phyloP scores from a whole-genome alignment of 2,329 filamentous ascomycete genomes.

The Penicillium hesseltinei region DNA sequence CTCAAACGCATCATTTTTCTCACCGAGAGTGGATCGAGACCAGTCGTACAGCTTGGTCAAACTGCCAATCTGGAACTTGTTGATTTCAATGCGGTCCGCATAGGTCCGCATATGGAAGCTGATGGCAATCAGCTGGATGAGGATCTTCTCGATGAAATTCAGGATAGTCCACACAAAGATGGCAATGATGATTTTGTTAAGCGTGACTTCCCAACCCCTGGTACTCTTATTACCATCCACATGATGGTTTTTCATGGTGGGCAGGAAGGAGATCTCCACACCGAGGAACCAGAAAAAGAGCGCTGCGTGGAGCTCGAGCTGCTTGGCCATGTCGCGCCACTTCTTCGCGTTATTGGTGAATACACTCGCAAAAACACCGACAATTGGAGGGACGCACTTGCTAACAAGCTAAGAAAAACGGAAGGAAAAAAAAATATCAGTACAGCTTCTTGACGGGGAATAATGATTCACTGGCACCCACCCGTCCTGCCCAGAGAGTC shows the following conservation, averaged over 20 bases:
- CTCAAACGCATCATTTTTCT: constrained; percentile 71
- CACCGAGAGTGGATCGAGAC: constrained; percentile 60
- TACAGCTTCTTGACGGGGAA: too few relatives aligned
- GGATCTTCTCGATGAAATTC: constrained; percentile 87
- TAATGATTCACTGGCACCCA: constrained; percentile 27
- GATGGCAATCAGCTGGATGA: constrained; percentile 92
- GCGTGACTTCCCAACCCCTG: constrained; percentile 68
- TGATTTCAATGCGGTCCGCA: constrained; percentile 82
- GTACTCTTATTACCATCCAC: constrained; percentile 52
- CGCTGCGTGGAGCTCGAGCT: constrained; percentile 80
- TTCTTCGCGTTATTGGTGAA: constrained; percentile 88
- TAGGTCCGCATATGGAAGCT: constrained; percentile 92
- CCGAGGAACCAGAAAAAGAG: constrained; percentile 91
- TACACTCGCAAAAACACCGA: constrained; percentile 66
- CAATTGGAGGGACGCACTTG: constrained; percentile 62
- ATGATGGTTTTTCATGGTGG: constrained; percentile 71
- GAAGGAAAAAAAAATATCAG: background rate
- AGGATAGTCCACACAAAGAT: constrained; percentile 76
- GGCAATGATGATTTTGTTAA: constrained; percentile 83
- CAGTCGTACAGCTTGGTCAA: constrained; percentile 64
- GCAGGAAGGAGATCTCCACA: constrained; percentile 79
- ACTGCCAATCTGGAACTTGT: constrained; percentile 81
- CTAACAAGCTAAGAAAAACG: constrained; percentile 52
- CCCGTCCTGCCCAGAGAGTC: constrained; percentile 75
- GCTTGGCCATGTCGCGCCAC: constrained; percentile 83